These are phyloP conservation scores for Elongisporangium undulatum DNA, from an alignment of 352 stramenopile species.

Conservation along the genomic window DNA sequence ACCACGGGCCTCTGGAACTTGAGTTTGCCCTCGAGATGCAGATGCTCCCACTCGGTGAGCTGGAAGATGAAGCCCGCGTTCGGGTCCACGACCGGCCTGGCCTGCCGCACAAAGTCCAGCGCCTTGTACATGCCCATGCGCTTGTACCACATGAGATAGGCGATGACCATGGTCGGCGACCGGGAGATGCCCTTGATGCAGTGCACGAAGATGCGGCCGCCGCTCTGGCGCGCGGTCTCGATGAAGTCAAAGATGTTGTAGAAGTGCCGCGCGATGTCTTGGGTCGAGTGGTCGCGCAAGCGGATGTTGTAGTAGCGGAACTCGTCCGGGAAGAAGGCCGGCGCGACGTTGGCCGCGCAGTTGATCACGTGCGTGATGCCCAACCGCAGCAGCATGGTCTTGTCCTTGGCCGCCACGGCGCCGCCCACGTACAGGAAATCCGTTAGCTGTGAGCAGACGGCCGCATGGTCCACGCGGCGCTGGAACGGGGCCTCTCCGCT, in stretches of 20 bases:
- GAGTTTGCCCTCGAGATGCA: constrained; percentile 44
- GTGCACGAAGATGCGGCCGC: constrained; percentile 82
- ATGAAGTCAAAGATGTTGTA: constrained; percentile 90
- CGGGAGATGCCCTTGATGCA: constrained; percentile 88
- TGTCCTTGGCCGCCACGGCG: constrained; percentile 73
- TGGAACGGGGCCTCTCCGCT: constrained; percentile 11
- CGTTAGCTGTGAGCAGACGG: constrained; percentile 73
- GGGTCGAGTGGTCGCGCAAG: constrained; percentile 85
- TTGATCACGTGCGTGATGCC: constrained; percentile 91
- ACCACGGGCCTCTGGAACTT: constrained; percentile 48
- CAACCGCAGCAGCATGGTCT: constrained; percentile 49
- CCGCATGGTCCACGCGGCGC: constrained; percentile 53
- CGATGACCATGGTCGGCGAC: constrained; percentile 85
- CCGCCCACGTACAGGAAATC: constrained; percentile 89
- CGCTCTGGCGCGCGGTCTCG: constrained; percentile 55
- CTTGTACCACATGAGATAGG: constrained; percentile 89
- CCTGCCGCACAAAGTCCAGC: constrained; percentile 72
- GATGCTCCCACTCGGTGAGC: constrained; percentile 83
- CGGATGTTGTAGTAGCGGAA: constrained; percentile 85
- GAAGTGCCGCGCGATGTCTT: constrained; percentile 84
- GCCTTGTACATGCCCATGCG: constrained; percentile 76
- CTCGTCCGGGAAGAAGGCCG: constrained; percentile 66
- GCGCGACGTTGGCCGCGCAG: constrained; percentile 72
- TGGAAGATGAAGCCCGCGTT: constrained; percentile 89
- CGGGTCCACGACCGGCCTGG: constrained; percentile 72